Evolutionary conservation across 75 land plant genomes (phyloP).

Genomic region (Cryptomeria japonica): DNA sequence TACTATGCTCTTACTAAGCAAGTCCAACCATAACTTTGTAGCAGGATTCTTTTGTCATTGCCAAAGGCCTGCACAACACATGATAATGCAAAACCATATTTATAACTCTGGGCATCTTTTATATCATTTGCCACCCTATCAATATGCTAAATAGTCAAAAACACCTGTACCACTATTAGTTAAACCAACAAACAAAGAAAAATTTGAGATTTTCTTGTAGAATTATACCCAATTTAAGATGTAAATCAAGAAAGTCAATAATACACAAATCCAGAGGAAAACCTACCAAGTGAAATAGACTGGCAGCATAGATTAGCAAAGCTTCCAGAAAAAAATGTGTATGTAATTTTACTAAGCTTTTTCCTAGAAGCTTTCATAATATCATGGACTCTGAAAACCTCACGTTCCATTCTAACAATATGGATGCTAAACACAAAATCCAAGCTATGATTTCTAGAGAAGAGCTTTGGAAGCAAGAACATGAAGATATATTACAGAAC

Average conservation of each 20-base stretch:
- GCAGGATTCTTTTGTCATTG: background rate
- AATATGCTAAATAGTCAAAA: background rate
- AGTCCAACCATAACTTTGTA: background rate
- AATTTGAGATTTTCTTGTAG: background rate
- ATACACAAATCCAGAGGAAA: background rate
- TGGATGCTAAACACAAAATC: background rate
- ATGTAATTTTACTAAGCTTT: too few species aligned
- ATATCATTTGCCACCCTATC: background rate
- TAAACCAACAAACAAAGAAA: background rate
- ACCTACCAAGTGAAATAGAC: background rate
- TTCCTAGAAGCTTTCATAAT: too few species aligned
- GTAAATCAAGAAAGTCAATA: background rate
- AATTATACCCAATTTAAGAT: background rate
- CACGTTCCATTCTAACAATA: too few species aligned
- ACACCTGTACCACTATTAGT: background rate
- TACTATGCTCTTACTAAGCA: background rate
- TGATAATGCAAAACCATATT: background rate
- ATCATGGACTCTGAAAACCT: too few species aligned
- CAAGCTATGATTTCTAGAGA: background rate
- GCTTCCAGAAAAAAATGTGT: too few species aligned
- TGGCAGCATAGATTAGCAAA: background rate
- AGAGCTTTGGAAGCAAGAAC: background rate
- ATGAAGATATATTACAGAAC: background rate
- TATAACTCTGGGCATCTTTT: background rate
- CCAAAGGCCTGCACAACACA: background rate